Conservation (phyloP, 352 stramenopile species). For the Globisporangium emineosum region DNA sequence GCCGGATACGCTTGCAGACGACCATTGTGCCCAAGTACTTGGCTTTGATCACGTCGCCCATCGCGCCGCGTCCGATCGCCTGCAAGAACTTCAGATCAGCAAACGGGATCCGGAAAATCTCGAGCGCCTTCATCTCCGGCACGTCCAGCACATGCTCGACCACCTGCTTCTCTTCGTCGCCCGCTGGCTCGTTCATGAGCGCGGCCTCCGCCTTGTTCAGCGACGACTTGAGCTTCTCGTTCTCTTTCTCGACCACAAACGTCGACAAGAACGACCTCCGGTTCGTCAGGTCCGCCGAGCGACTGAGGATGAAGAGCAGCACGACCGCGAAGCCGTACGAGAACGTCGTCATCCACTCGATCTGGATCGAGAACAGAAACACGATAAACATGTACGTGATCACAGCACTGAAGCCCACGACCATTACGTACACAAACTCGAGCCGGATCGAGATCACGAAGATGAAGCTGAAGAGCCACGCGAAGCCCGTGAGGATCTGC, state of each 20-base stretch:
- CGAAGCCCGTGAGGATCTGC: constrained; percentile 65
- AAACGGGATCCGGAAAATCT: constrained; percentile 83
- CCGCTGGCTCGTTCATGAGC: constrained; percentile 75
- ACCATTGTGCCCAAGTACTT: constrained; percentile 86
- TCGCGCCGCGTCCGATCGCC: constrained; percentile 72
- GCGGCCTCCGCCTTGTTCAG: constrained; percentile 78
- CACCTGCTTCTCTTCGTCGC: constrained; percentile 67
- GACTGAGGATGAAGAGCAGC: constrained; percentile 74
- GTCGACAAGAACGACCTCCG: constrained; percentile 81
- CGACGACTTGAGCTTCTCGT: constrained; percentile 76
- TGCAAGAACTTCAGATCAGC: constrained; percentile 78
- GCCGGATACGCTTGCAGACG: constrained; percentile 86
- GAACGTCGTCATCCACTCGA: constrained; percentile 72
- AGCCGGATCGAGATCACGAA: constrained; percentile 84
- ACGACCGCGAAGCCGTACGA: constrained; percentile 59
- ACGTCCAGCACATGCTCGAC: constrained; percentile 66
- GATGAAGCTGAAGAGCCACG: constrained; percentile 77
- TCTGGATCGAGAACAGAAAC: constrained; percentile 40
- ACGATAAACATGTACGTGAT: constrained; percentile 65
- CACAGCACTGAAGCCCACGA: constrained; percentile 55
- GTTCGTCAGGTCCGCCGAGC: constrained; percentile 76
- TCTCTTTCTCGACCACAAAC: constrained; percentile 83
- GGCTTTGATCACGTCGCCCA: constrained; percentile 88
- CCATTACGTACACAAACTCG: constrained; percentile 83
- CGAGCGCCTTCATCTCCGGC: constrained; percentile 71